Evolutionary conservation across 1,284 basidiomycete genomes (phyloP).

Genomic region (Fomitiporia mediterranea): DNA sequence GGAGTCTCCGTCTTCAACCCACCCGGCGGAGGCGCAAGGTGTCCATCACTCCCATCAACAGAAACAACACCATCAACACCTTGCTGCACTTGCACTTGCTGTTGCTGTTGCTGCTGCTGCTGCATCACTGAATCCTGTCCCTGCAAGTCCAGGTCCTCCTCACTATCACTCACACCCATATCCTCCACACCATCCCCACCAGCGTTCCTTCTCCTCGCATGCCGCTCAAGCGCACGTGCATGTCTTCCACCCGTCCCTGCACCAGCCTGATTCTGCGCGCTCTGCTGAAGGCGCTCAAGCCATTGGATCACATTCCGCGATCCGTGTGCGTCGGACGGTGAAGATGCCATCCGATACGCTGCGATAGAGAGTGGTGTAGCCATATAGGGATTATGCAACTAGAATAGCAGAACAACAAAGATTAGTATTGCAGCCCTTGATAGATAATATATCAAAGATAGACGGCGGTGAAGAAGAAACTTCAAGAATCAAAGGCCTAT

Average conservation of each 20-base stretch:
- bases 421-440: too few relatives aligned
- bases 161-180: constrained; percentile 30
- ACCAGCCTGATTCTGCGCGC: constrained; percentile 31
- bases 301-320: constrained; percentile 67
- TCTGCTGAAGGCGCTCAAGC: constrained; percentile 48
- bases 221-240: constrained; percentile 36
- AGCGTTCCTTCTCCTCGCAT: constrained; percentile 24
- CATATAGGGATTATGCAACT: constrained; percentile 75
- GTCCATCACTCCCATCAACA: background rate
- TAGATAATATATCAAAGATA: too few relatives aligned
- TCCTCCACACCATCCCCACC: constrained; percentile 27
- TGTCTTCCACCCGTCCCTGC: constrained; percentile 22
- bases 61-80: background rate
- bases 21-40: constrained; percentile 22
- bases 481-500: too few relatives aligned
- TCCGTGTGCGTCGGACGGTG: constrained; percentile 56
- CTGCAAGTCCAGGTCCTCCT: constrained; percentile 21
- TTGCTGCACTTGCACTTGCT: background rate
- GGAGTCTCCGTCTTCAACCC: constrained; percentile 24
- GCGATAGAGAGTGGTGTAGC: constrained; percentile 73
- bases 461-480: too few relatives aligned
- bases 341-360: constrained; percentile 68
- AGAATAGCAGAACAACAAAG: constrained; percentile 8
- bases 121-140: constrained; percentile 3
- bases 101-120: too few relatives aligned